Evolutionary conservation across 2,329 filamentous ascomycete genomes (phyloP).

Genomic region (Ciborinia camelliae): DNA sequence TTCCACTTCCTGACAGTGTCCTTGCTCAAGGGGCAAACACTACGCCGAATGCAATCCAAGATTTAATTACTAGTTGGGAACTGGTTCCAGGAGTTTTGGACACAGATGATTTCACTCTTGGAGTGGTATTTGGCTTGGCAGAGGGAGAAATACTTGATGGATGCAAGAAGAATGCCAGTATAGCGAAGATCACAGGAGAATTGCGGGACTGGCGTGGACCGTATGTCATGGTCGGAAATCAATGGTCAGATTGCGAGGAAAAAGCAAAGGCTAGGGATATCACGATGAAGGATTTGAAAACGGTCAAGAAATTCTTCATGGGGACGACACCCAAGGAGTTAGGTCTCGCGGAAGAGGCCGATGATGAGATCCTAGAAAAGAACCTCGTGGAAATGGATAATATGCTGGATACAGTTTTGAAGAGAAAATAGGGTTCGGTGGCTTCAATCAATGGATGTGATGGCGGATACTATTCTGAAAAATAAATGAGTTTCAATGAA

Average conservation of each 20-base stretch:
- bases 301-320: not conserved
- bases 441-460: too few species aligned
- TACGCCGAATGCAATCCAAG: not conserved
- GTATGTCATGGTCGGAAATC: not conserved
- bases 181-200: not conserved
- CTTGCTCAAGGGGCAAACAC: not conserved
- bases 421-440: not conserved
- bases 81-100: not conserved
- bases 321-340: not conserved
- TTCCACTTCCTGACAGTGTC: not conserved
- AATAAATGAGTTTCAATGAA: not conserved
- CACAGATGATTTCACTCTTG: not conserved
- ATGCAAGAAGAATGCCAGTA: not conserved
- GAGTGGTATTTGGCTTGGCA: not conserved
- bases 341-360: not conserved
- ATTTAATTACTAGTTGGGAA: not conserved
- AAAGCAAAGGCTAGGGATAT: not conserved
- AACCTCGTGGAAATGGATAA: not conserved
- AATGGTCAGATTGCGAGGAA: not conserved
- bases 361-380: not conserved
- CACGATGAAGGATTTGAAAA: slow-evolving; percentile 1
- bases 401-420: not conserved
- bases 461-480: not conserved
- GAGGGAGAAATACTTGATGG: not conserved
- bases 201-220: not conserved